Percentiles rank a stretch among this genome's conserved stretches.
phyloP scores from a whole-genome alignment of 306 rosid genomes.

The Sicyos edulis region DNA sequence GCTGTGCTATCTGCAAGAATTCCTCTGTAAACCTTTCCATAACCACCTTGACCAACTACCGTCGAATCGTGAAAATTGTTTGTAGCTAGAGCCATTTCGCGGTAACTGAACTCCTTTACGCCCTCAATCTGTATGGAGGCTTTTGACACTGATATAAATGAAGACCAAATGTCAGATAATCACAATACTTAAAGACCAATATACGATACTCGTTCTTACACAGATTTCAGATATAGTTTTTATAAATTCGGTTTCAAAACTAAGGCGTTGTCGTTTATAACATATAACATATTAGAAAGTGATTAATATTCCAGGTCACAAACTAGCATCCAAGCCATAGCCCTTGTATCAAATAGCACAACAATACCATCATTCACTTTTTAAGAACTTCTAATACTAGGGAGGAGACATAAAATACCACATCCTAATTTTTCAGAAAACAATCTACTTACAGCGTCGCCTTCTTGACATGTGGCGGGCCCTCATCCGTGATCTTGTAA shows the following conservation, averaged over 20 bases:
- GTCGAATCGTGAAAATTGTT: constrained; percentile 50
- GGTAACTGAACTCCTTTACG: constrained; percentile 49
- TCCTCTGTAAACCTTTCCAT: constrained; percentile 79
- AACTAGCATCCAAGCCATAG: background rate
- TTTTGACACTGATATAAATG: constrained; percentile 46
- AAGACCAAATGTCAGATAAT: constrained; percentile 6
- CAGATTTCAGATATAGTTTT: background rate
- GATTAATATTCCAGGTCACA: constrained; percentile 1
- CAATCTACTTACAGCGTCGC: constrained; percentile 58
- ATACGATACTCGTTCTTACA: background rate
- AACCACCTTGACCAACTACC: constrained; percentile 76
- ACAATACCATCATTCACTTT: background rate
- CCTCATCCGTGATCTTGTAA: constrained; percentile 39
- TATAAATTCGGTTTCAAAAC: background rate
- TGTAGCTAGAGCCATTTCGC: constrained; percentile 60
- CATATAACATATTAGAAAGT: background rate
- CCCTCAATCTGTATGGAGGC: constrained; percentile 57
- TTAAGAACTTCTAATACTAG: background rate
- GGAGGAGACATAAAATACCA: constrained; percentile 1
- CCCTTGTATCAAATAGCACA: background rate
- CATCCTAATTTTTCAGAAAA: background rate
- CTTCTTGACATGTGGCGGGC: constrained; percentile 37
- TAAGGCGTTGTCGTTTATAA: background rate
- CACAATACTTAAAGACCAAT: background rate
- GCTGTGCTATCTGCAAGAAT: constrained; percentile 46